phyloP scores from a whole-genome alignment of 2,329 filamentous ascomycete genomes.

The Cercospora brassicicola region DNA sequence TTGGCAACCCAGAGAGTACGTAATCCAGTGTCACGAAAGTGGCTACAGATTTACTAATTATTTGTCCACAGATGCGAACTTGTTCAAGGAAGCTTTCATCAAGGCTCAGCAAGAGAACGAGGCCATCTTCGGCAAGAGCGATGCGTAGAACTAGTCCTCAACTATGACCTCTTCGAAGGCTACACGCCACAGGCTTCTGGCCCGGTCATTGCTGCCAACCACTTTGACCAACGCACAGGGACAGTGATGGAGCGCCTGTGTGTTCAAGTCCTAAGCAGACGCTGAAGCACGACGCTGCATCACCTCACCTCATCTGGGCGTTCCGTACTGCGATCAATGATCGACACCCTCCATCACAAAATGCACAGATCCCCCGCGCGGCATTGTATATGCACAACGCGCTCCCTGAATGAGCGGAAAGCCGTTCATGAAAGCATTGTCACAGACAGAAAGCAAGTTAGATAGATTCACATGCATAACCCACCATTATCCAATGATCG shows the following conservation, averaged over 20 bases:
- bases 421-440: slow-evolving; percentile 17
- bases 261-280: not conserved
- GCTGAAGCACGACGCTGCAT: not conserved
- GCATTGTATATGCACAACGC: slow-evolving; percentile 24
- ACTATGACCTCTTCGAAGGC: not conserved
- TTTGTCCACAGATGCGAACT: slow-evolving; percentile 72
- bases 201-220: not conserved
- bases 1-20: slow-evolving; percentile 95
- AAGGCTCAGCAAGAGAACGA: slow-evolving; percentile 97
- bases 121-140: slow-evolving; percentile 64
- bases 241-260: not conserved
- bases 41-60: slow-evolving; percentile 16
- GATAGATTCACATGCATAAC: slow-evolving; percentile 24
- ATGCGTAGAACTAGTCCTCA: slow-evolving; percentile 17
- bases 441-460: slow-evolving; percentile 21
- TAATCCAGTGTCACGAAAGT: not conserved
- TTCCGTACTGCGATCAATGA: slow-evolving; percentile 28
- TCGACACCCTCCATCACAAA: slow-evolving; percentile 23
- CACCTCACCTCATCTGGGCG: slow-evolving; percentile 30
- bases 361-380: slow-evolving; percentile 24
- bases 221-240: not conserved
- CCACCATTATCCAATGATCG: no score
- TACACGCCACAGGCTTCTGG: not conserved
- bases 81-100: slow-evolving; percentile 96
- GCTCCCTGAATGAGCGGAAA: slow-evolving; percentile 11